A percentile compares a stretch with the other conserved stretches of the same genome.
These are phyloP conservation scores for Heteromeles arbutifolia DNA, from an alignment of 306 rosid species.

Conservation along the genomic window DNA sequence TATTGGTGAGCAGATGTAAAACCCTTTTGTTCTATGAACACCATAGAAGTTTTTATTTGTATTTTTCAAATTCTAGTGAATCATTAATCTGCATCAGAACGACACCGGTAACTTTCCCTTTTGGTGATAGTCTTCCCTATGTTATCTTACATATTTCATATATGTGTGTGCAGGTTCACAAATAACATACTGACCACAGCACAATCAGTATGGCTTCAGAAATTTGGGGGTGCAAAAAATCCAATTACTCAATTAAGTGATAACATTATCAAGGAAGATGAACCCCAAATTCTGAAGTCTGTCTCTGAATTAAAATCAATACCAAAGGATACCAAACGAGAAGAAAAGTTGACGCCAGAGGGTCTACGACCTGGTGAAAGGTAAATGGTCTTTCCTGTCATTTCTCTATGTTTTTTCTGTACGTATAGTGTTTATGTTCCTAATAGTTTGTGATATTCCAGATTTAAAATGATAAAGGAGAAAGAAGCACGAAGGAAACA, in stretches of 20 bases:
- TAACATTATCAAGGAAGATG: conserved; percentile 37
- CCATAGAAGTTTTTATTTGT: neutral
- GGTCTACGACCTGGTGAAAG: conserved; percentile 80
- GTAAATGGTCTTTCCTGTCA: conserved; percentile 26
- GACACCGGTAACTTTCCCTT: neutral
- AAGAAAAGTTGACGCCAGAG: conserved; percentile 39
- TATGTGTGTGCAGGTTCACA: conserved; percentile 59
- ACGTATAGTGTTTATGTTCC: conserved; percentile 9
- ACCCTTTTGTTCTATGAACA: conserved; percentile 5
- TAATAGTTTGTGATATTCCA: conserved; percentile 28
- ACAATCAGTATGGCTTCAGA: conserved; percentile 96
- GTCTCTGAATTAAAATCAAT: conserved; percentile 33
- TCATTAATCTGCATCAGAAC: neutral
- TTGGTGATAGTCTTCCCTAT: neutral
- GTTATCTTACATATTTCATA: conserved; percentile 20
- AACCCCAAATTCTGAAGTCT: conserved; percentile 39
- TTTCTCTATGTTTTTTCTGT: neutral
- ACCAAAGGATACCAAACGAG: conserved; percentile 30
- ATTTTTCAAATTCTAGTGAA: neutral
- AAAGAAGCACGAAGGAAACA: conserved; percentile 62
- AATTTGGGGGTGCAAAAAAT: conserved; percentile 78
- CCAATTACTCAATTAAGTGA: conserved; percentile 39
- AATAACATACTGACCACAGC: conserved; percentile 91
- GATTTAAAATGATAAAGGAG: conserved; percentile 82
- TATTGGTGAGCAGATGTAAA: conserved; percentile 65